phyloP scores from a whole-genome alignment of 257 asterid species.

The Solanum dulcamara region DNA sequence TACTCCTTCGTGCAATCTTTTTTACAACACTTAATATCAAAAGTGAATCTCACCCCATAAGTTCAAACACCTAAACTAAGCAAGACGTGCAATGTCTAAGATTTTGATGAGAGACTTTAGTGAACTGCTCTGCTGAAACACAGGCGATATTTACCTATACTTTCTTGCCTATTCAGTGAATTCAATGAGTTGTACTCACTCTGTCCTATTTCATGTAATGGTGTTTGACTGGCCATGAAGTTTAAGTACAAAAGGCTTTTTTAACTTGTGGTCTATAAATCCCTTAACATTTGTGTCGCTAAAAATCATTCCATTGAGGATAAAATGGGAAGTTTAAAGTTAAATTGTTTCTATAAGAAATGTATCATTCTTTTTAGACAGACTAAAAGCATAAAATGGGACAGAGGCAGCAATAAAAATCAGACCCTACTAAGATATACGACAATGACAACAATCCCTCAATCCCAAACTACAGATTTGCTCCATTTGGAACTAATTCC shows the following conservation, averaged over 20 bases:
- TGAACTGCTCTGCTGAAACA: not conserved
- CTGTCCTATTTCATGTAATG: not conserved
- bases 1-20: not conserved
- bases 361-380: not conserved
- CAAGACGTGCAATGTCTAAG: not conserved
- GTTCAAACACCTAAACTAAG: not conserved
- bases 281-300: not conserved
- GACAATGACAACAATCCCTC: not conserved
- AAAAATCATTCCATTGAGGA: not conserved
- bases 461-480: not conserved
- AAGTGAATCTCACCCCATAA: not conserved
- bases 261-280: not conserved
- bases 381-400: not conserved
- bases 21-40: not conserved
- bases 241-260: not conserved
- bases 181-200: not conserved
- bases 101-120: not conserved
- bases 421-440: not conserved
- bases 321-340: not conserved
- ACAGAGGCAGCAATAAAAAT: not conserved
- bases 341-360: not conserved
- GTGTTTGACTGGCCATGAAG: not conserved
- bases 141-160: not conserved
- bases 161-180: not conserved
- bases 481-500: not conserved